Conservation (phyloP, 306 rosid species). For the Rosa persica region DNA sequence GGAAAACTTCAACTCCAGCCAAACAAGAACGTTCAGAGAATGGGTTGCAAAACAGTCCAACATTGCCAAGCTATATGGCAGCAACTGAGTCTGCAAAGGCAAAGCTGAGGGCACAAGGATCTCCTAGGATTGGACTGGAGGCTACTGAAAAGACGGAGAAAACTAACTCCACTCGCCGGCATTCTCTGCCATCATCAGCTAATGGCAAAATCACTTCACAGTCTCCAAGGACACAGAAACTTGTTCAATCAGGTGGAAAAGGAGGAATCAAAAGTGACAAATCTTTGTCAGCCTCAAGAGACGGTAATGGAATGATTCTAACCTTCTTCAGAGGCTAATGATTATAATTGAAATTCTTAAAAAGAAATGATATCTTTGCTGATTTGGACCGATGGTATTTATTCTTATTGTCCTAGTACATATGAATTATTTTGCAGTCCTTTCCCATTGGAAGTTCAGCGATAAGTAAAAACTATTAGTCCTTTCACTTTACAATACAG, state of each 20-base stretch:
- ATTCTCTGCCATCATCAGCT: slow-evolving; percentile 77
- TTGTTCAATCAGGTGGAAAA: slow-evolving; percentile 68
- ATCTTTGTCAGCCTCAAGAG: slow-evolving; percentile 52
- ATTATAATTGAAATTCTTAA: background rate
- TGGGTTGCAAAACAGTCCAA: slow-evolving; percentile 68
- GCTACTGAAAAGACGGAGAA: slow-evolving; percentile 56
- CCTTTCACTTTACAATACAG: background rate
- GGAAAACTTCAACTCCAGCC: slow-evolving; percentile 53
- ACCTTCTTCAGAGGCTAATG: too few species aligned
- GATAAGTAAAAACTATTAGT: background rate
- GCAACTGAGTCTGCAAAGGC: slow-evolving; percentile 99
- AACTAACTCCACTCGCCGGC: slow-evolving; percentile 62
- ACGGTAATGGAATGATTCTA: slow-evolving; percentile 36
- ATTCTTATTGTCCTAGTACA: background rate
- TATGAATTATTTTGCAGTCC: background rate
- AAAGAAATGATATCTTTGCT: background rate
- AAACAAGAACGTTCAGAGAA: slow-evolving; percentile 83
- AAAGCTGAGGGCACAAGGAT: slow-evolving; percentile 92
- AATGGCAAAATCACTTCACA: slow-evolving; percentile 82
- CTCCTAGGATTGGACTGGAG: slow-evolving; percentile 79
- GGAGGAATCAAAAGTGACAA: slow-evolving; percentile 58
- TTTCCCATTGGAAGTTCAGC: background rate
- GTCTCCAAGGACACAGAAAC: slow-evolving; percentile 87
- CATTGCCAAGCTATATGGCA: slow-evolving; percentile 92
- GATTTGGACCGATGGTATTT: background rate